Evolutionary conservation across 1,284 basidiomycete genomes (phyloP), one percentile per base, ranked within the genome.

Genomic region (Apiotrichum gamsii): DNA sequence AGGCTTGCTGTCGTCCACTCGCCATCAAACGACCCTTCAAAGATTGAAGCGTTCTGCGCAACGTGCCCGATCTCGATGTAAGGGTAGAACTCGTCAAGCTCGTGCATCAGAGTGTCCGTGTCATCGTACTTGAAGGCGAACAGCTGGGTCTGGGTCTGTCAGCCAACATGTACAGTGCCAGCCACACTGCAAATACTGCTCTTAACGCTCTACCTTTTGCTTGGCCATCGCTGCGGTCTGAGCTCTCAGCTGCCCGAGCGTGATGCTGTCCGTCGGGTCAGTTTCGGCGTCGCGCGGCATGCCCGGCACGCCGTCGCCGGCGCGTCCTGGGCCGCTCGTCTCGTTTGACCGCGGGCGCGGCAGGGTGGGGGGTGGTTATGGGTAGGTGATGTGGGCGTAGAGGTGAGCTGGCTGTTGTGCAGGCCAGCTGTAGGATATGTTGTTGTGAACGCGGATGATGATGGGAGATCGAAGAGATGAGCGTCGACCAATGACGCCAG

Each of bases 31-130:
- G 83, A 87, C 35, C 85, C 84, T 61, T 85, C 81, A 85, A 90
- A 97, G 36, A 85, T 84, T 60, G 82, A 84, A 52, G 88, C 75
- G 67, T 91, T 91, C 76, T 93, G 88, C 3, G 82, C 81, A 14
- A 93, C 83, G 67, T 91, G 87, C 1, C 85, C 82, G 77, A 91
- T 90, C 74, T 98, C 94, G 49, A 94, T 84, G 73, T 96, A 98
- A 21, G 90, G 90, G 73, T 95, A 98, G 74, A 98, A 97, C 73
- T 98, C 95, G 56, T 97, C 88, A 38, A 99, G 85, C 72, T 97
- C 95, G 61, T 89, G 87, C 77, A 93, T 84, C 36, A 96, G 82
- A 15, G 86, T 88, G 71, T 97, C 90, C 62, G 94, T 88, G 67
- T 98, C 94, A 59, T 91, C 87, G 67, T 94, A 94, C 52, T 83